Conservation (phyloP, 1,284 basidiomycete species). For the Rhodotorula sp. region DNA sequence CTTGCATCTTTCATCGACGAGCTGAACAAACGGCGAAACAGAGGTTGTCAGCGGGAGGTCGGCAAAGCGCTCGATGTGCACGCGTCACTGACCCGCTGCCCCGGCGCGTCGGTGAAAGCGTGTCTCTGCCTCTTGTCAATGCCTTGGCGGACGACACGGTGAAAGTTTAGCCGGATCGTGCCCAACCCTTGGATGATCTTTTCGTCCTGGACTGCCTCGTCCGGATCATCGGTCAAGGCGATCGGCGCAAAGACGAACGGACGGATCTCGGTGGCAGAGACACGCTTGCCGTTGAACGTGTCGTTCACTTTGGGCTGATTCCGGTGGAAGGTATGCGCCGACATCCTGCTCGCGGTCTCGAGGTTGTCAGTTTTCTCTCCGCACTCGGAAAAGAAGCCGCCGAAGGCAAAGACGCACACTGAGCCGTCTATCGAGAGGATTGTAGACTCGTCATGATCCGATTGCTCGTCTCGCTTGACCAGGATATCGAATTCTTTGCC, state of each 20-base stretch:
- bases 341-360: too few relatives aligned
- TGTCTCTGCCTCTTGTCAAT: too few relatives aligned
- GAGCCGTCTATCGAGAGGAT: neutral
- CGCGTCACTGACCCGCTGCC: neutral
- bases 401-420: neutral
- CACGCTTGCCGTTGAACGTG: neutral
- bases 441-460: neutral
- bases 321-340: too few relatives aligned
- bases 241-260: constrained; percentile 22
- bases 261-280: neutral
- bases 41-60: neutral
- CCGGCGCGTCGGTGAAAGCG: neutral
- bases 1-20: constrained; percentile 7
- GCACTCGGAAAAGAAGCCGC: neutral
- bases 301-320: too few relatives aligned
- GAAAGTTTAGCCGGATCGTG: constrained; percentile 3
- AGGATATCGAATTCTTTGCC: constrained; percentile 6
- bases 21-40: neutral
- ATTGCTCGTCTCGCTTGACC: too few relatives aligned
- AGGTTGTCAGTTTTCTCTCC: neutral
- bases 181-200: constrained; percentile 23
- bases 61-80: neutral
- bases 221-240: constrained; percentile 26
- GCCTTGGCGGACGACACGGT: neutral
- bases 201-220: constrained; percentile 17